phyloP scores from a whole-genome alignment of 2,329 filamentous ascomycete species.

The Ophiocordyceps camponoti-floridani region DNA sequence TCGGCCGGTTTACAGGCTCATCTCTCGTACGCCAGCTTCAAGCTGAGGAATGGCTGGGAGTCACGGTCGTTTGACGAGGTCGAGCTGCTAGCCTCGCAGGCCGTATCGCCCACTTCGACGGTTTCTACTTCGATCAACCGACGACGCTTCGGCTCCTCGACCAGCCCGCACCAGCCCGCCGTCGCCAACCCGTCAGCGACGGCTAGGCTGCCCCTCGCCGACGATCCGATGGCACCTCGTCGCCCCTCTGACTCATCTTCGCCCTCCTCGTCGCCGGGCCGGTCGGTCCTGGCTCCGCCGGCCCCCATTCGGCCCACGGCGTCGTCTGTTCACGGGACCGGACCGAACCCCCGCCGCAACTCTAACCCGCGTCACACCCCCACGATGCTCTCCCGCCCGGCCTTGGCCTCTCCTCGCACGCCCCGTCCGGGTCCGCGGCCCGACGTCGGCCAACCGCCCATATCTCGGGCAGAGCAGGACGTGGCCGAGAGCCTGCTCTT shows the following conservation, averaged over 20 bases:
- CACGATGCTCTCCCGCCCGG: slow-evolving; percentile 24
- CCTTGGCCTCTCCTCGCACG: slow-evolving; percentile 22
- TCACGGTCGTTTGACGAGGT: slow-evolving; percentile 60
- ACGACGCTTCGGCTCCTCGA: slow-evolving; percentile 21
- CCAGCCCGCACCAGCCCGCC: slow-evolving; percentile 34
- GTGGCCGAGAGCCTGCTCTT: slow-evolving; percentile 66
- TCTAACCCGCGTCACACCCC: slow-evolving; percentile 31
- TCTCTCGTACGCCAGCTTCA: slow-evolving; percentile 84
- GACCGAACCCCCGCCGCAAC: slow-evolving; percentile 26
- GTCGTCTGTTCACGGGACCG: slow-evolving; percentile 8
- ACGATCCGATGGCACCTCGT: background rate
- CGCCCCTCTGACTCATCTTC: slow-evolving; percentile 18
- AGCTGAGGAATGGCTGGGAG: slow-evolving; percentile 82
- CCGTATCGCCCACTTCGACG: slow-evolving; percentile 32
- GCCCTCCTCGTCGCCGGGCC: slow-evolving; percentile 14
- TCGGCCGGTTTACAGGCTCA: slow-evolving; percentile 67
- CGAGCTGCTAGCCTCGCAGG: slow-evolving; percentile 54
- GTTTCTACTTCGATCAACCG: slow-evolving; percentile 14
- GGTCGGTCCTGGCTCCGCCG: slow-evolving; percentile 29
- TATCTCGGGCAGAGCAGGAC: slow-evolving; percentile 50
- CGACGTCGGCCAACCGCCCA: slow-evolving; percentile 10
- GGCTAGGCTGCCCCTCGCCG: slow-evolving; percentile 8
- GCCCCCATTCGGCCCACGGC: slow-evolving; percentile 34
- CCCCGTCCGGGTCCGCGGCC: slow-evolving; percentile 18
- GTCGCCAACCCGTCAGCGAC: slow-evolving; percentile 21